Percentiles rank a stretch among this genome's conserved stretches.
Evolutionary conservation across 1,284 basidiomycete genomes (phyloP).

Genomic region (Austropuccinia psidii): DNA sequence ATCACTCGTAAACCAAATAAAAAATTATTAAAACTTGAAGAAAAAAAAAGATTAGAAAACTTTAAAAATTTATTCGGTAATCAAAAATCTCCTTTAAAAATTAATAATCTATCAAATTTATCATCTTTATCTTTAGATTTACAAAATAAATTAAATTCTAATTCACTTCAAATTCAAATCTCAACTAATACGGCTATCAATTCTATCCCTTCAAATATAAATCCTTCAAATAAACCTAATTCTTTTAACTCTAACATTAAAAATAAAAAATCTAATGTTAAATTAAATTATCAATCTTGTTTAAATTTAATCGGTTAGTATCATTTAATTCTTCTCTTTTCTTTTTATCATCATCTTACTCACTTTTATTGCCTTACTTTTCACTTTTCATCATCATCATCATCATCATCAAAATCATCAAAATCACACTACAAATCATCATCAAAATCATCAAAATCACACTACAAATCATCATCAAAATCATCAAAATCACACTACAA

Average conservation of each 20-base stretch:
- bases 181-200: slow-evolving; percentile 17
- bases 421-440: too few species aligned
- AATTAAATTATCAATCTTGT: too few species aligned
- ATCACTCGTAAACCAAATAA: slow-evolving; percentile 7
- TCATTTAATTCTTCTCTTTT: not conserved
- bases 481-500: too few species aligned
- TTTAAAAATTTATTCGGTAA: not conserved
- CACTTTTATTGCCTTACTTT: too few species aligned
- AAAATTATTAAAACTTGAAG: not conserved
- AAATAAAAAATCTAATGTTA: too few species aligned
- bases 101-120: not conserved
- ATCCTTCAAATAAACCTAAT: not conserved
- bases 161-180: not conserved
- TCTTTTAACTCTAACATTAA: too few species aligned
- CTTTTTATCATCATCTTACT: not conserved
- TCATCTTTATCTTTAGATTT: not conserved
- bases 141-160: not conserved
- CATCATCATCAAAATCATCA: too few species aligned
- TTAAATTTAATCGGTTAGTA: too few species aligned
- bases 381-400: not conserved
- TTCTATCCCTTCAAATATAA: not conserved
- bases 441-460: too few species aligned
- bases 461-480: too few species aligned
- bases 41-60: slow-evolving; percentile 1
- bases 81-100: not conserved